Evolutionary conservation across 1,284 basidiomycete species (phyloP), one percentile per base, ranked within the genome.

Genomic region (Peniophora sp.): DNA sequence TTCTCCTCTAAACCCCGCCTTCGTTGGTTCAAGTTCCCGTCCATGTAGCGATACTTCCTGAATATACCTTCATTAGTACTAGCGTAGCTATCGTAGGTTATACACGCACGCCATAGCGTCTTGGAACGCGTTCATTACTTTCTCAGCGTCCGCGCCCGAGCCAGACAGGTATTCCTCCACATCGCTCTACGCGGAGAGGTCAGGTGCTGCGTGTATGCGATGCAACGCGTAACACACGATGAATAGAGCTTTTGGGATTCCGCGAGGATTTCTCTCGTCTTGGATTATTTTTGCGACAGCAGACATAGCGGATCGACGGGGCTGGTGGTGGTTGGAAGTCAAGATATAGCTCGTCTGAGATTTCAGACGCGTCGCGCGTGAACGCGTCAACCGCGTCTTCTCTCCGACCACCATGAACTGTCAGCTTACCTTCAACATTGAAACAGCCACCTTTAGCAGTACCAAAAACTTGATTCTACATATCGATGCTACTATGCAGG

Each of bases 1-100:
- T 99, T 98, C 56, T 92, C 90, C 59, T 92, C 87, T 3, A 98
- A 74, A 1, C 86, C 85, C 52, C 78, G 76, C 49, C 89, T 78
- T 45, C 94, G 79, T 64, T 93, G 88, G 12, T 85, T 75, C 46
- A 96, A 75, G 63, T 86, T 95, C 34, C 83, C 73, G 62, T 98
- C 96, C 96, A 99, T 98, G 70, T 96, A 97, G 53, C 92, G 89
- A 75, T 99, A 99, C 75, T 99, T 98, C 56, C 94, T 97, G 71
- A 69, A 54, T 43, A 49, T 19, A 47, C 25, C 52, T 57, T 53
- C 6, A 55, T 55, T 54, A 58, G 49, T 47, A 59, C 48, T 45
- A 50, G 22, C 45, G 47, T 51, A 48, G 12, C 47, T 16, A 41
- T 16, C 25, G 20, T 47, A 49, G 39, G 49, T 17, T 34, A 50